Conservation (phyloP, 805 yeast species). For the Cyberlindnera petersonii region DNA sequence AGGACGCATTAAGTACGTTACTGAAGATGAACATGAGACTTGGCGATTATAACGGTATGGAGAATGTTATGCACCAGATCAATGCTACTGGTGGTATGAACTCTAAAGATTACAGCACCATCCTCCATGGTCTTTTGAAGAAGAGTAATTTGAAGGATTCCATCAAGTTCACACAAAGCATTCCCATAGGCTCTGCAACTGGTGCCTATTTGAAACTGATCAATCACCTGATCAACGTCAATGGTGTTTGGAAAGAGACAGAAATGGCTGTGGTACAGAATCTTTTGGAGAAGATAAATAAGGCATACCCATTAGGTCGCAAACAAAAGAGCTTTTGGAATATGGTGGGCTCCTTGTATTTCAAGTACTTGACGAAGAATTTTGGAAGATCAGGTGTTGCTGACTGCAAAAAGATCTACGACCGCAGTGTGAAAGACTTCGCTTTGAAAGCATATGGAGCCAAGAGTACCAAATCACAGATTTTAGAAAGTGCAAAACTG, state of each 20-base stretch:
- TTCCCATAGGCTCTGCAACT: slow-evolving; percentile 5
- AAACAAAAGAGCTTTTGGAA: slow-evolving; percentile 17
- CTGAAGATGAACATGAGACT: slow-evolving; percentile 18
- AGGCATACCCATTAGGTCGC: slow-evolving; percentile 5
- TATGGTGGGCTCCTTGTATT: slow-evolving; percentile 18
- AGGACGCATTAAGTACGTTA: slow-evolving; percentile 16
- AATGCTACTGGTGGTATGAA: slow-evolving; percentile 13
- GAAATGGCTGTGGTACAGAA: slow-evolving; percentile 18
- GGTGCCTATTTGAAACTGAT: slow-evolving; percentile 16
- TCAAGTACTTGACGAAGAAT: slow-evolving; percentile 19
- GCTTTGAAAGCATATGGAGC: slow-evolving; percentile 11
- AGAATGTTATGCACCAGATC: slow-evolving; percentile 21
- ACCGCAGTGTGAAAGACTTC: slow-evolving; percentile 15
- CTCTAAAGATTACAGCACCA: slow-evolving; percentile 18
- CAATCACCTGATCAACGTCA: slow-evolving; percentile 11
- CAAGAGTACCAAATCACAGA: slow-evolving; percentile 1
- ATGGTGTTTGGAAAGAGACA: slow-evolving; percentile 10
- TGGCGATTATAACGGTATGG: slow-evolving; percentile 20
- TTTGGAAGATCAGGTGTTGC: slow-evolving; percentile 7
- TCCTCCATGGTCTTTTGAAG: slow-evolving; percentile 18
- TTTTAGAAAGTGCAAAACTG: slow-evolving; percentile 4
- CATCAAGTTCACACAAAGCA: slow-evolving; percentile 3
- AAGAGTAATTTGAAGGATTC: slow-evolving; percentile 14
- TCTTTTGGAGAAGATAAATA: slow-evolving; percentile 13
- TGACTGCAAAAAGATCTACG: slow-evolving; percentile 13